These are phyloP conservation scores for Blastobotrys mokoenaii DNA, from an alignment of 805 yeast genomes.

Conservation along the genomic window DNA sequence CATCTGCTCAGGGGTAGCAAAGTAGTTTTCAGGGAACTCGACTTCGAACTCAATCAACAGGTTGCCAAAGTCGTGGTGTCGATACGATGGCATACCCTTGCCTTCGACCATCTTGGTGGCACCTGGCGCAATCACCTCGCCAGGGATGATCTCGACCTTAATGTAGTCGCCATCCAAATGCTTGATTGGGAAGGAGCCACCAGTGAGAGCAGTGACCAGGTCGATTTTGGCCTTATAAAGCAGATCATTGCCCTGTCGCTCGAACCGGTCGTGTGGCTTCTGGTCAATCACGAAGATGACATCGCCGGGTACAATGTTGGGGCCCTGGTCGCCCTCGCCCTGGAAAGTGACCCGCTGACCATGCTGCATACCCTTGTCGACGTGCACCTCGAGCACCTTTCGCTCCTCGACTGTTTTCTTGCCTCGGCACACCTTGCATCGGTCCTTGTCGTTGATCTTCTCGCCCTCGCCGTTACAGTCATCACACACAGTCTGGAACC, in stretches of 20 bases:
- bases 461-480: slow-evolving; percentile 90
- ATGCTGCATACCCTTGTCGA: slow-evolving; percentile 94
- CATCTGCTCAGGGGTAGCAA: slow-evolving; percentile 62
- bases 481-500: slow-evolving; percentile 92
- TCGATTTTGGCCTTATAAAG: slow-evolving; percentile 81
- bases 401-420: slow-evolving; percentile 80
- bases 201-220: slow-evolving; percentile 89
- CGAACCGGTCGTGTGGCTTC: slow-evolving; percentile 74
- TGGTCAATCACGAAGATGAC: slow-evolving; percentile 87
- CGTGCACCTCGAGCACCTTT: slow-evolving; percentile 87
- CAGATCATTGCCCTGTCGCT: slow-evolving; percentile 85
- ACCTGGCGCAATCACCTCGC: slow-evolving; percentile 89
- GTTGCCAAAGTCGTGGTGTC: slow-evolving; percentile 84
- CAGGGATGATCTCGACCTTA: slow-evolving; percentile 75
- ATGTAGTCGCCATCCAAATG: slow-evolving; percentile 90
- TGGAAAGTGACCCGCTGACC: slow-evolving; percentile 85
- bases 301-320: slow-evolving; percentile 92
- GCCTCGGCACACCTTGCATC: slow-evolving; percentile 83
- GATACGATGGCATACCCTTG: slow-evolving; percentile 96
- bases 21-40: slow-evolving; percentile 75
- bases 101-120: slow-evolving; percentile 70
- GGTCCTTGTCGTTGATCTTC: slow-evolving; percentile 74
- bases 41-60: slow-evolving; percentile 77
- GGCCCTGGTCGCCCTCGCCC: slow-evolving; percentile 98
- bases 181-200: slow-evolving; percentile 83